A percentile compares a stretch with the other conserved stretches of the same genome.
Evolutionary conservation across 1,139 yeast species (phyloP).

Genomic region (Hansenula lynferdii): DNA sequence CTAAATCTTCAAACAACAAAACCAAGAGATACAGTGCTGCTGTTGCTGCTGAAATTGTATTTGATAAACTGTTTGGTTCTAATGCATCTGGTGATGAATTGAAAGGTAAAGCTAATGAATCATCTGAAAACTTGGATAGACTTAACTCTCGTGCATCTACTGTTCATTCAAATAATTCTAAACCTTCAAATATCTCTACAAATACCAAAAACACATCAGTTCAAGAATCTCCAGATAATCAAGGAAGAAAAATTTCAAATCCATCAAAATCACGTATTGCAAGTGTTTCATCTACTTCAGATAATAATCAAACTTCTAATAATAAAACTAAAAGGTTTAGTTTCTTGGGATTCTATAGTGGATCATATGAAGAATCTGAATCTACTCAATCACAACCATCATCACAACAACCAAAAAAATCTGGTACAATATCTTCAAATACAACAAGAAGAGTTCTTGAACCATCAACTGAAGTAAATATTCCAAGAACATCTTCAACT

Average conservation of each 20-base stretch:
- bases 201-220: slow-evolving; percentile 13
- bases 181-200: slow-evolving; percentile 10
- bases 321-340: slow-evolving; percentile 28
- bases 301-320: no score
- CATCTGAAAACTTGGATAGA: background rate
- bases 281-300: background rate
- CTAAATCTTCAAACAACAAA: slow-evolving; percentile 1
- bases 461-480: slow-evolving; percentile 20
- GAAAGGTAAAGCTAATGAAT: background rate
- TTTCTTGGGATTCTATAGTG: slow-evolving; percentile 23
- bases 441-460: slow-evolving; percentile 16
- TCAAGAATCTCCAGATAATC: slow-evolving; percentile 8
- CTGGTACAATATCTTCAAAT: no score
- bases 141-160: slow-evolving; percentile 8
- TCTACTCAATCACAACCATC: background rate
- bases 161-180: slow-evolving; percentile 10
- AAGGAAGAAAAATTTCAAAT: slow-evolving; percentile 12
- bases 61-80: slow-evolving; percentile 21
- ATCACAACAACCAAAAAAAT: no score
- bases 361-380: slow-evolving; percentile 2
- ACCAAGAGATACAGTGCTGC: slow-evolving; percentile 22
- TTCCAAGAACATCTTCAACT: slow-evolving; percentile 5
- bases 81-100: background rate
- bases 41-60: slow-evolving; percentile 22
- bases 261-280: slow-evolving; percentile 3